A percentile compares a stretch with the other conserved stretches of the same genome.
phyloP scores from a whole-genome alignment of 345 rosid species.

The Hibiscus trionum region DNA sequence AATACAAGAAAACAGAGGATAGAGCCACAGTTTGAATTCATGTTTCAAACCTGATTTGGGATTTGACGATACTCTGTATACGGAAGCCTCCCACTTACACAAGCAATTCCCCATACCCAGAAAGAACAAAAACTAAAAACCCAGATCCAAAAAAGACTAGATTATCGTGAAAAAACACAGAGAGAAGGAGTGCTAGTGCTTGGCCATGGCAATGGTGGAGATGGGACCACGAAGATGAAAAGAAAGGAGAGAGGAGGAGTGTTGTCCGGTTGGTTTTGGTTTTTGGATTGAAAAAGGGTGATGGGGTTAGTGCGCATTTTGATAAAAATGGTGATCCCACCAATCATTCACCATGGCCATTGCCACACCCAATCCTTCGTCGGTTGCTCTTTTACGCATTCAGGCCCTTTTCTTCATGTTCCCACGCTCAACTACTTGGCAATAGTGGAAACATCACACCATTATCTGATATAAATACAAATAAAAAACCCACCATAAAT shows the following conservation, averaged over 20 bases:
- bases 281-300: background rate
- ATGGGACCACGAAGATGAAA: background rate
- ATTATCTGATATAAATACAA: too few species aligned
- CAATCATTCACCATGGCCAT: background rate
- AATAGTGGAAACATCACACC: too few species aligned
- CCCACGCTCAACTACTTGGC: too few species aligned
- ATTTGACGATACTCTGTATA: slow-evolving; percentile 74
- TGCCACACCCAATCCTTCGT: background rate
- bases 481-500: too few species aligned
- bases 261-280: background rate
- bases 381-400: background rate
- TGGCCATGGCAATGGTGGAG: background rate
- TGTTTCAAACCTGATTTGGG: slow-evolving; percentile 67
- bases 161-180: background rate
- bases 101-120: slow-evolving; percentile 72
- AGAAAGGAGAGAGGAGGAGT: background rate
- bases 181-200: background rate
- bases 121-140: background rate
- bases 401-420: too few species aligned
- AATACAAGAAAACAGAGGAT: background rate
- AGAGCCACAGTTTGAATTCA: background rate
- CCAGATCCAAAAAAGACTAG: background rate
- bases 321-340: background rate
- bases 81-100: slow-evolving; percentile 62
- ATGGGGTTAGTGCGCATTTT: background rate